Conservation (phyloP, 2,329 filamentous ascomycete genomes). For the Pleurostoma richardsiae region DNA sequence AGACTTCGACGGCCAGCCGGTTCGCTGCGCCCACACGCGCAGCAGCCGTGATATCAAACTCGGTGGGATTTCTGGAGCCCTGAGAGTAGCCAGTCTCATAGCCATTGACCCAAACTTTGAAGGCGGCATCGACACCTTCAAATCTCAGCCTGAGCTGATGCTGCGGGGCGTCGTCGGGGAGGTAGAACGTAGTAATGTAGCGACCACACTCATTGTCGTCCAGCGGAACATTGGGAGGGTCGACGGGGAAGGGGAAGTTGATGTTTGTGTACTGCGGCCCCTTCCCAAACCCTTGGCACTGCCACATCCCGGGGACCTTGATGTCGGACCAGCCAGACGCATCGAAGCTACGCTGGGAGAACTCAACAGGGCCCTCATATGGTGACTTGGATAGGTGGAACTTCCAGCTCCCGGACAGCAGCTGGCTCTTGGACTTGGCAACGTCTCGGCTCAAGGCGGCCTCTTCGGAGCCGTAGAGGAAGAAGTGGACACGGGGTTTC, state of each 20-base stretch:
- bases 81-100: slow-evolving; percentile 65
- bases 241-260: slow-evolving; percentile 61
- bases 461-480: slow-evolving; percentile 38
- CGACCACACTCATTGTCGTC: slow-evolving; percentile 61
- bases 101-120: slow-evolving; percentile 67
- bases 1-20: slow-evolving; percentile 60
- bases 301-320: slow-evolving; percentile 65
- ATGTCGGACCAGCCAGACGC: slow-evolving; percentile 34
- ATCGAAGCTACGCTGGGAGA: slow-evolving; percentile 29
- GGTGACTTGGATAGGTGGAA: slow-evolving; percentile 44
- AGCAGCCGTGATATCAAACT: slow-evolving; percentile 62
- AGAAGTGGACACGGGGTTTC: slow-evolving; percentile 51
- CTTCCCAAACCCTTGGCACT: slow-evolving; percentile 60
- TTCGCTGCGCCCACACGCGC: slow-evolving; percentile 44
- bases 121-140: slow-evolving; percentile 70
- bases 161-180: slow-evolving; percentile 39
- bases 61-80: slow-evolving; percentile 65
- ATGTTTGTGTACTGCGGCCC: slow-evolving; percentile 68
- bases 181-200: slow-evolving; percentile 53
- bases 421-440: slow-evolving; percentile 27
- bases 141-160: slow-evolving; percentile 63
- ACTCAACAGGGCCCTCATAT: slow-evolving; percentile 35
- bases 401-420: slow-evolving; percentile 50
- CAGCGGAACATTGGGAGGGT: slow-evolving; percentile 59
- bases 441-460: slow-evolving; percentile 41